Evolutionary conservation across 441 rosid species (phyloP).

Genomic region (Erodium moschatum): DNA sequence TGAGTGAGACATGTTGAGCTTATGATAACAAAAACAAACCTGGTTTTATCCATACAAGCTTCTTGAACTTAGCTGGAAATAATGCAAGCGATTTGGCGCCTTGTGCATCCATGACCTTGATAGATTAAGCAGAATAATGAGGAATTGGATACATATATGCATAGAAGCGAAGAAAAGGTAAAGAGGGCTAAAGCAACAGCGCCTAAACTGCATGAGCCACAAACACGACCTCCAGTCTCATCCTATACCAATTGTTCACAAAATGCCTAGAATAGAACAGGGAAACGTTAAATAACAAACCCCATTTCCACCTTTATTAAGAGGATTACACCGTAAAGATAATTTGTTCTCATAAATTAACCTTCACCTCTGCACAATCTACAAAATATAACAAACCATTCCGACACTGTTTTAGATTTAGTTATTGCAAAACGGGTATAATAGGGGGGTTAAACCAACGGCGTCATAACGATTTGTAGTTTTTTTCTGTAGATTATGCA

Average conservation of each 20-base stretch:
- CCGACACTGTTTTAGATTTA: too few species aligned
- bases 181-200: background rate
- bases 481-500: too few species aligned
- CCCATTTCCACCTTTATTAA: too few species aligned
- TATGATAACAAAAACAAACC: constrained; percentile 28
- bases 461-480: too few species aligned
- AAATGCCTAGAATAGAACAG: background rate
- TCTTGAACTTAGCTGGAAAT: constrained; percentile 85
- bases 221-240: background rate
- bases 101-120: constrained; percentile 63
- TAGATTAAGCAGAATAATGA: background rate
- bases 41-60: constrained; percentile 82
- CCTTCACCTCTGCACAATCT: too few species aligned
- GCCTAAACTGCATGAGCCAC: background rate
- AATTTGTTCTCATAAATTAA: too few species aligned
- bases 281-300: too few species aligned
- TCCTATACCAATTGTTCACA: background rate
- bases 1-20: background rate
- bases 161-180: background rate
- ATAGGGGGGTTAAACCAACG: too few species aligned
- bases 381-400: too few species aligned
- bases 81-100: constrained; percentile 66
- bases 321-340: too few species aligned
- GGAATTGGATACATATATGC: background rate
- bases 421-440: too few species aligned